These are phyloP conservation scores for Gryganskiella cystojenkinii DNA, from an alignment of 192 early-diverging fungal species.

Conservation along the genomic window DNA sequence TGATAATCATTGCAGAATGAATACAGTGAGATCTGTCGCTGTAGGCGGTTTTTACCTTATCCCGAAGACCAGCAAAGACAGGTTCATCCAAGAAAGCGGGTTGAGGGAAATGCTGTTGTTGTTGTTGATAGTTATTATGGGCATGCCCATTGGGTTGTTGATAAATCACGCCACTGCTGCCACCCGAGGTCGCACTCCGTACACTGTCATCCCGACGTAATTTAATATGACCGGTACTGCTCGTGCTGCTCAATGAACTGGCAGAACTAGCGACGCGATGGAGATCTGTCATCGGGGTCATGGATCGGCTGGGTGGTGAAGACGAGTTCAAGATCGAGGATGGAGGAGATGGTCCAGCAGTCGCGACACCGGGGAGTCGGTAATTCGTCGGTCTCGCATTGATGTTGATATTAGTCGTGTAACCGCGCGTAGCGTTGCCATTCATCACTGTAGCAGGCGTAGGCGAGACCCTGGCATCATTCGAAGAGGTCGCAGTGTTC, in stretches of 20 bases:
- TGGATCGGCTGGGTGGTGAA: neutral
- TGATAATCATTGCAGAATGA: neutral
- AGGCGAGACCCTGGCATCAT: too few relatives aligned
- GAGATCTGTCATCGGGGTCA: slow-evolving; percentile 10
- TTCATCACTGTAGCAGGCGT: too few relatives aligned
- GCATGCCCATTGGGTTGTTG: slow-evolving; percentile 38
- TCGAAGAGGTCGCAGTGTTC: too few relatives aligned
- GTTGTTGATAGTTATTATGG: too few relatives aligned
- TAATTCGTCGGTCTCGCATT: too few relatives aligned
- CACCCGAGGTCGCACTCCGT: slow-evolving; percentile 34
- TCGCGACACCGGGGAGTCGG: neutral
- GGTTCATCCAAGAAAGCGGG: slow-evolving; percentile 34
- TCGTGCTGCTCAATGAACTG: neutral
- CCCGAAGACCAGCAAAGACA: slow-evolving; percentile 44
- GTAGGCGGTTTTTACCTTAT: slow-evolving; percentile 29
- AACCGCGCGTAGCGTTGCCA: too few relatives aligned
- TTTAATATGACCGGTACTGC: too few relatives aligned
- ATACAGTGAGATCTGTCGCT: neutral
- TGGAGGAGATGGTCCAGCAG: too few relatives aligned
- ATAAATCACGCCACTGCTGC: slow-evolving; percentile 9
- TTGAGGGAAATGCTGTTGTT: slow-evolving; percentile 5
- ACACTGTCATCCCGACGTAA: slow-evolving; percentile 38
- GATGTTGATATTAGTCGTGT: too few relatives aligned
- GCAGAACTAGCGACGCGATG: slow-evolving; percentile 17
- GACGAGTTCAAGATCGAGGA: too few relatives aligned